Evolutionary conservation across 805 yeast species (phyloP), one percentile per base, ranked within the genome.

Genomic region (Candida boleticola): DNA sequence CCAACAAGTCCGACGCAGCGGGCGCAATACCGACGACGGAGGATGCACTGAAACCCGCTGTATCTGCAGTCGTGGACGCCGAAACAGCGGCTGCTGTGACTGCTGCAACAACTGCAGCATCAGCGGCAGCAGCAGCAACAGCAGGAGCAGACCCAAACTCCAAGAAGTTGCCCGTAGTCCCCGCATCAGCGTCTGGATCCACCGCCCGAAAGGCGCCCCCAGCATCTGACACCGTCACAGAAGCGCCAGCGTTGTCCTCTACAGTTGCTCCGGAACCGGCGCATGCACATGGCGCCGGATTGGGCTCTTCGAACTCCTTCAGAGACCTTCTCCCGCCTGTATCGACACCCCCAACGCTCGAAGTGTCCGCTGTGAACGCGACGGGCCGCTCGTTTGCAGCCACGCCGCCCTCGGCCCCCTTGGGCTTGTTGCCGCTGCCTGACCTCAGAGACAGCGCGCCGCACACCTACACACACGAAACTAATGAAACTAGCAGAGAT

Each of bases 251-350:
- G n/a, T n/a, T n/a, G n/a, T n/a, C n/a, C n/a, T n/a, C n/a, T n/a
- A n/a, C n/a, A n/a, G n/a, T n/a, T n/a, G n/a, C n/a, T n/a, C n/a
- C n/a, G n/a, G n/a, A n/a, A n/a, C n/a, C n/a, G n/a, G n/a, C n/a
- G n/a, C n/a, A n/a, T n/a, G n/a, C n/a, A n/a, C n/a, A 23, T 23
- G 27, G 27, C 27, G 27, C 27, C 27, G 11, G 11, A 23, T 23
- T 11, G 7, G 27, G 27, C 27, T 7, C 27, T 6, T n/a, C 20
- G 21, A 11, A 20, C 21, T n/a, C 35, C 18, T 11, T 17, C 9
- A 29, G 14, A 29, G 35, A 31, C 18, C 21, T 31, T 14, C 35
- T 31, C 18, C 35, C 35, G 16, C 35, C 35, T 9, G 35, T 31
- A 7, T 29, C 31, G 31, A 29, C 31, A 29, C 31, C 31, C 14